phyloP scores from a whole-genome alignment of 805 yeast genomes.

The Nakazawaea populi region DNA sequence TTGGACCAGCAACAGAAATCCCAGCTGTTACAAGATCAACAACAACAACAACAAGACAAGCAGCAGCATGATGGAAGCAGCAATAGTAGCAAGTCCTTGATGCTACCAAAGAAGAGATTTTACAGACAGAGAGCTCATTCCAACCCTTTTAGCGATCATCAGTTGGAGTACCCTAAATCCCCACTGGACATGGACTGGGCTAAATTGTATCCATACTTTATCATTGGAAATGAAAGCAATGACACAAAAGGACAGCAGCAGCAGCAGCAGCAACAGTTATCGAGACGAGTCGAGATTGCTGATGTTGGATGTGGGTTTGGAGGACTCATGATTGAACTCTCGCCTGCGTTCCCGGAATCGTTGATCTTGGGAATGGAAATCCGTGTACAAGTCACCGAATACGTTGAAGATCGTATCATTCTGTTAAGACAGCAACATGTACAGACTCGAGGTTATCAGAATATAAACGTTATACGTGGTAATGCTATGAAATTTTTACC shows the following conservation, averaged over 20 bases:
- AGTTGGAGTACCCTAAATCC: slow-evolving; percentile 75
- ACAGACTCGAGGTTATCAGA: slow-evolving; percentile 48
- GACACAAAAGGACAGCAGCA: slow-evolving; percentile 18
- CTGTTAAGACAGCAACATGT: slow-evolving; percentile 64
- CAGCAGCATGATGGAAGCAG: too few species aligned
- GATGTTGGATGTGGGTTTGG: slow-evolving; percentile 99
- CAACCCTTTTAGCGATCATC: slow-evolving; percentile 94
- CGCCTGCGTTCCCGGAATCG: slow-evolving; percentile 68
- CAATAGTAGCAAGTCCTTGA: slow-evolving; percentile 20
- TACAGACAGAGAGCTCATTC: slow-evolving; percentile 98
- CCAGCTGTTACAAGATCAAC: too few species aligned
- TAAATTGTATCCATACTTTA: slow-evolving; percentile 60
- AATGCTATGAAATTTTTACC: slow-evolving; percentile 98
- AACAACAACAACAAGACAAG: too few species aligned
- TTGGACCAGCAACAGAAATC: slow-evolving; percentile 6
- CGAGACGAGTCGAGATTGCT: slow-evolving; percentile 69
- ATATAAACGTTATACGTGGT: slow-evolving; percentile 86
- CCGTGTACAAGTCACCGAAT: slow-evolving; percentile 94
- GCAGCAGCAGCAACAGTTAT: neutral
- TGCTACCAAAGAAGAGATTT: slow-evolving; percentile 77
- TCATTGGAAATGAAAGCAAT: slow-evolving; percentile 34
- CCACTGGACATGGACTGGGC: slow-evolving; percentile 90
- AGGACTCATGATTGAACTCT: slow-evolving; percentile 75
- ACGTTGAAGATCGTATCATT: slow-evolving; percentile 90
- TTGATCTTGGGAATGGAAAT: slow-evolving; percentile 94